phyloP scores from a whole-genome alignment of 169 alveolate species.

The Besnoitia besnoiti region DNA sequence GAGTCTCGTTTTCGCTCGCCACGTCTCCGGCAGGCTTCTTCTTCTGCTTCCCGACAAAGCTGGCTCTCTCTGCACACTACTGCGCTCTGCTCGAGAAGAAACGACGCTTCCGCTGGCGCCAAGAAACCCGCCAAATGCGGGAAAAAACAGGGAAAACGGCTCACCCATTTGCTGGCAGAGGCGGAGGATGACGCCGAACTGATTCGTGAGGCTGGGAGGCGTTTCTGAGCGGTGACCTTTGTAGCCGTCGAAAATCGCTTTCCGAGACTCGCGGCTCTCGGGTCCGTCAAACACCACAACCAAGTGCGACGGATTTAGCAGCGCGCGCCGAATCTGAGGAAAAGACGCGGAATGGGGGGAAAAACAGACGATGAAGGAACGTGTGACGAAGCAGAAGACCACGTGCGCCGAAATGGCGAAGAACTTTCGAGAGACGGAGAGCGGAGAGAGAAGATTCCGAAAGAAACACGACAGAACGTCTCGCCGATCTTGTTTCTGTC shows the following conservation, averaged over 20 bases:
- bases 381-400: background rate
- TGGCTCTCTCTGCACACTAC: too few relatives aligned
- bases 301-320: constrained; percentile 20
- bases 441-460: background rate
- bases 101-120: background rate
- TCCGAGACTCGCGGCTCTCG: constrained; percentile 6
- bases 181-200: background rate
- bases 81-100: background rate
- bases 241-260: constrained; percentile 40
- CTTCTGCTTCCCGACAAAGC: too few relatives aligned
- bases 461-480: too few relatives aligned
- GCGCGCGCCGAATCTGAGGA: constrained; percentile 10
- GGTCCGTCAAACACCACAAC: constrained; percentile 30
- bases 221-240: constrained; percentile 23
- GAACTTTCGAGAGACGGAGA: background rate
- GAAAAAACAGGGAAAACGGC: background rate
- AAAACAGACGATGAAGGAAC: background rate
- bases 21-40: too few relatives aligned
- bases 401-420: background rate
- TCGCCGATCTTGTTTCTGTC: too few relatives aligned
- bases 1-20: too few relatives aligned
- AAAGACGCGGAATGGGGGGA: background rate
- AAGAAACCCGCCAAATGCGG: background rate
- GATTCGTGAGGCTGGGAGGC: background rate
- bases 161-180: constrained; percentile 6